Conservation (phyloP, 2,329 filamentous ascomycete genomes). For the Colletotrichum trifolii region DNA sequence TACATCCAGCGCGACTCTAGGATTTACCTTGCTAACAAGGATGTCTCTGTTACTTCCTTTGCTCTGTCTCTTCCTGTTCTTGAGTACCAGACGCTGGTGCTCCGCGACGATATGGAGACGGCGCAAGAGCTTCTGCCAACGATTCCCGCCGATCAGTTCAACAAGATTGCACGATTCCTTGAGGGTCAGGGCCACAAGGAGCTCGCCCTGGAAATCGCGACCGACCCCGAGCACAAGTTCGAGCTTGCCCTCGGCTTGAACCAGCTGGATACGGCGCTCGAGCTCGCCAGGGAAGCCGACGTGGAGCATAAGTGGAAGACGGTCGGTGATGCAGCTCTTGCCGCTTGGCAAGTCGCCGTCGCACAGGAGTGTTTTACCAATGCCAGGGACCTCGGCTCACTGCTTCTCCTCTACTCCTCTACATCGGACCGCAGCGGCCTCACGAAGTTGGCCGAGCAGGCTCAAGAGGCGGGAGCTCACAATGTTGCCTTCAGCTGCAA, state of each 20-base stretch:
- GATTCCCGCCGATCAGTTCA: conserved; percentile 92
- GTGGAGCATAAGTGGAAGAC: conserved; percentile 99
- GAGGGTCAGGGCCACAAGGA: conserved; percentile 98
- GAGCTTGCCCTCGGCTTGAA: conserved; percentile 87
- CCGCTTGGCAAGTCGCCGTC: conserved; percentile 86
- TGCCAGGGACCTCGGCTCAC: conserved; percentile 88
- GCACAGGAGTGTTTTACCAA: conserved; percentile 94
- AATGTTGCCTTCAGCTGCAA: conserved; percentile 93
- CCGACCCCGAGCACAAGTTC: conserved; percentile 95
- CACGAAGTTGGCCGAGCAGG: conserved; percentile 76
- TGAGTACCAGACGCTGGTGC: conserved; percentile 95
- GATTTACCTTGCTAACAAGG: conserved; percentile 95
- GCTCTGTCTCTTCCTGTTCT: conserved; percentile 90
- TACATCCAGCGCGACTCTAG: conserved; percentile 96
- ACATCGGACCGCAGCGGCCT: conserved; percentile 84
- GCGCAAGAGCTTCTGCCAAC: conserved; percentile 85
- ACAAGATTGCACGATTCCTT: conserved; percentile 97
- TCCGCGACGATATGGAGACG: conserved; percentile 92
- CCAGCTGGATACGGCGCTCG: conserved; percentile 85
- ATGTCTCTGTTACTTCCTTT: conserved; percentile 91
- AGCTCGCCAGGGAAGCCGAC: conserved; percentile 84
- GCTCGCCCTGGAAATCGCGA: conserved; percentile 91
- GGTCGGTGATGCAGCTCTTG: conserved; percentile 89
- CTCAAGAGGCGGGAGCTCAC: conserved; percentile 80
- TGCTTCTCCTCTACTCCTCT: conserved; percentile 89